Evolutionary conservation across 2,329 filamentous ascomycete genomes (phyloP).

Genomic region (Aspergillus sp.): DNA sequence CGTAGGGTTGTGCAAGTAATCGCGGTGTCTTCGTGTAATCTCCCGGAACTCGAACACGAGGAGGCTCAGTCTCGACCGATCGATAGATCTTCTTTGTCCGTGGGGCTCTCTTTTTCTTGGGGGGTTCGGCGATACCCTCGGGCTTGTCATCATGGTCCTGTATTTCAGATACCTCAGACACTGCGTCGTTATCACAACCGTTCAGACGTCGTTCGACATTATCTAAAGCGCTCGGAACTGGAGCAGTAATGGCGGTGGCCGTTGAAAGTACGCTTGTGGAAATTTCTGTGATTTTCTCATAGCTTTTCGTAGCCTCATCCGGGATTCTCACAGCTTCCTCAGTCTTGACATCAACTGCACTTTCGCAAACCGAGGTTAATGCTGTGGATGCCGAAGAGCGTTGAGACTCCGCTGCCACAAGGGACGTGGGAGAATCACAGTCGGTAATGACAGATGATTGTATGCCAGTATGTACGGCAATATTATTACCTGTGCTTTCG

Average conservation of each 20-base stretch:
- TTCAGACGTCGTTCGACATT: constrained; percentile 7
- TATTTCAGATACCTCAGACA: constrained; percentile 20
- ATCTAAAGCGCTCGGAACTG: not conserved
- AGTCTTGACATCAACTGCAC: constrained; percentile 11
- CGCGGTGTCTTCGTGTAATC: constrained; percentile 76
- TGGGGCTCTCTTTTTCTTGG: constrained; percentile 13
- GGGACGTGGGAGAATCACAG: constrained; percentile 20
- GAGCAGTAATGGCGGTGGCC: too few species aligned
- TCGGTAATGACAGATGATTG: constrained; percentile 12
- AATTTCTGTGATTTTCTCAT: too few species aligned
- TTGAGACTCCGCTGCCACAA: constrained; percentile 23
- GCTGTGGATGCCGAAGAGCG: constrained; percentile 28
- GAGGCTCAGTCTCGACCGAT: constrained; percentile 31
- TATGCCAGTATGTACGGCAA: constrained; percentile 2
- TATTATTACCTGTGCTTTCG: constrained; percentile 1
- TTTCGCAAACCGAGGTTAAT: constrained; percentile 29
- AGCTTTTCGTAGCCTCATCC: constrained; percentile 3
- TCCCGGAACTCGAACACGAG: constrained; percentile 51
- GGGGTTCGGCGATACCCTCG: constrained; percentile 11
- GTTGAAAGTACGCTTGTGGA: too few species aligned
- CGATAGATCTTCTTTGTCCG: constrained; percentile 22
- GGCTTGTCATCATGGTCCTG: constrained; percentile 21
- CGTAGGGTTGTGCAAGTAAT: constrained; percentile 66
- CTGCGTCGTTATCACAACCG: constrained; percentile 11
- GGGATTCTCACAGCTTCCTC: constrained; percentile 10